phyloP scores from a whole-genome alignment of 345 rosid species.

The Microthlaspi erraticum region DNA sequence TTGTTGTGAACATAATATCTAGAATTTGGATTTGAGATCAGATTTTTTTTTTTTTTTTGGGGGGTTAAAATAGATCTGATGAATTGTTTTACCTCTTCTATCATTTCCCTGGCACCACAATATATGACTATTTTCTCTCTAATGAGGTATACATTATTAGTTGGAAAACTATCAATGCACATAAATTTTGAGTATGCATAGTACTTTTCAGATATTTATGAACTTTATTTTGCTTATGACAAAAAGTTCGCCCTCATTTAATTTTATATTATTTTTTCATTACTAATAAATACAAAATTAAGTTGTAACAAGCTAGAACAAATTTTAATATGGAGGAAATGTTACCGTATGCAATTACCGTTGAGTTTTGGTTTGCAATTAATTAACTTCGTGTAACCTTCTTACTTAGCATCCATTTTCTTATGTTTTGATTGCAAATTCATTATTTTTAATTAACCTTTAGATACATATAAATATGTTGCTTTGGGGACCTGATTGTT shows the following conservation, averaged over 20 bases:
- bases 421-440: slow-evolving; percentile 23
- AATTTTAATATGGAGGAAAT: slow-evolving; percentile 18
- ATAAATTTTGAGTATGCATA: slow-evolving; percentile 1
- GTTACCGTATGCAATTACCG: slow-evolving; percentile 32
- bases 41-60: too few relatives aligned
- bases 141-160: slow-evolving; percentile 14
- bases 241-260: slow-evolving; percentile 1
- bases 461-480: slow-evolving; percentile 35
- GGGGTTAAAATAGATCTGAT: too few relatives aligned
- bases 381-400: slow-evolving; percentile 40
- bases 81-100: background rate
- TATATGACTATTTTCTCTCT: slow-evolving; percentile 8
- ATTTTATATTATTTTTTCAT: background rate
- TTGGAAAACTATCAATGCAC: slow-evolving; percentile 18
- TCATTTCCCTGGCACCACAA: background rate
- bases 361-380: slow-evolving; percentile 33
- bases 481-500: slow-evolving; percentile 28
- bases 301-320: slow-evolving; percentile 23
- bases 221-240: slow-evolving; percentile 11
- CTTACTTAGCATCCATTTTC: slow-evolving; percentile 35
- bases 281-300: slow-evolving; percentile 4
- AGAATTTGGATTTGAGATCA: background rate
- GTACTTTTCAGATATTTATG: background rate
- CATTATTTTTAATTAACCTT: background rate
- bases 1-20: background rate